phyloP scores from a whole-genome alignment of 208 protist genomes.

The Leishmania tropica region DNA sequence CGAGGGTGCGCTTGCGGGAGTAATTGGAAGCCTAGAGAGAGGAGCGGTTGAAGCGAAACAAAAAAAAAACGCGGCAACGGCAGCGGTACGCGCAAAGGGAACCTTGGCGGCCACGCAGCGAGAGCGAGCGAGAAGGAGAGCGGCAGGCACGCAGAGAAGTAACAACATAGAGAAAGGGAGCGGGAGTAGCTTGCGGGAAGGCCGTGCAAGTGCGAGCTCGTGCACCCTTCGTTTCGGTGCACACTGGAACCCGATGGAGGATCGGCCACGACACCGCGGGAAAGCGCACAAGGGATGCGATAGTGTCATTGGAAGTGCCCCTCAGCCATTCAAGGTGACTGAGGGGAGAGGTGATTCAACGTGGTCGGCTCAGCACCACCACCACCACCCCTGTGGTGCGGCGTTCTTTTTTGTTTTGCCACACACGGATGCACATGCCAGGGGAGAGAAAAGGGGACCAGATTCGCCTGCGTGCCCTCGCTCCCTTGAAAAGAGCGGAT shows the following conservation, averaged over 20 bases:
- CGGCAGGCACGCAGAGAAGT: not conserved
- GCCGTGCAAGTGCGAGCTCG: not conserved
- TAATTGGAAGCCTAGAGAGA: conserved; percentile 11
- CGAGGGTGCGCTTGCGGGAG: conserved; percentile 10
- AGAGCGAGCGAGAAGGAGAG: not conserved
- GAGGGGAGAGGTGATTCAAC: not conserved
- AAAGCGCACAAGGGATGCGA: not conserved
- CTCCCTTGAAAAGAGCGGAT: not conserved
- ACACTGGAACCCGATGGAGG: not conserved
- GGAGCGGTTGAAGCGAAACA: not conserved
- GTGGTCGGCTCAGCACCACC: not conserved
- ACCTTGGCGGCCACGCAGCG: not conserved
- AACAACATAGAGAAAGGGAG: not conserved
- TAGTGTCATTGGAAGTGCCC: not conserved
- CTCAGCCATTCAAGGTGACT: not conserved
- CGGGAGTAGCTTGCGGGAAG: not conserved
- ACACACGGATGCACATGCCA: not conserved
- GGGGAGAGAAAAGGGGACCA: not conserved
- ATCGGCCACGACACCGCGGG: not conserved
- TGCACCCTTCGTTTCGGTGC: too few species aligned
- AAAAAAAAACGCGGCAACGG: not conserved
- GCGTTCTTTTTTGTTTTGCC: not conserved
- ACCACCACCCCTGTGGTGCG: not conserved
- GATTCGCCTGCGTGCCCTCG: not conserved
- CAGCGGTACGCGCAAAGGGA: not conserved